Base-by-base conservation (phyloP, 805 yeast species). In the Monosporozyma servazzii region DNA sequence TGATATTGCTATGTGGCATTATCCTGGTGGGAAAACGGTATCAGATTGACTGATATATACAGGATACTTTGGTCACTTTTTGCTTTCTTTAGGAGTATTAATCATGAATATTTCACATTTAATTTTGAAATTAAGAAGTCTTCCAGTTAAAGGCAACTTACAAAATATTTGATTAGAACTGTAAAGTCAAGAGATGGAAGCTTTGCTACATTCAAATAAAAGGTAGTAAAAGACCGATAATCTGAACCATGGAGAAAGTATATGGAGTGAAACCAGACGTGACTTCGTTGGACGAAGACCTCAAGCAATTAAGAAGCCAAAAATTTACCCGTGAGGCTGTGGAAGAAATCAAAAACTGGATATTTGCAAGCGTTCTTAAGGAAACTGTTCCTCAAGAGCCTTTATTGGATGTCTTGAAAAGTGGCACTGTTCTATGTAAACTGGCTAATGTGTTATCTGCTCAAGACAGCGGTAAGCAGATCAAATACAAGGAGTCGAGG, bases 261-360 rank as follows among this genome's bases (percentile, higher is more conserved):
- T 41, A 41, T 21, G 44, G 44, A 10, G 44, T 41, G 29, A 66
- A 58, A 45, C 60, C 75, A 18, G 75, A 72, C 47, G 77, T 74
- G 6, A 75, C 87, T 0, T 81, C 83, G 27, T 64, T 84, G 36
- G 90, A 84, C 60, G 81, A 81, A 48, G 88, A 84, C 61, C 65
- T 85, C 41, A 68, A 64, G 31, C 62, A 59, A 11, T 71, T 83
- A 0, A 72, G 91, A 55, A 59, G 64, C 7, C 67, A 69, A 9
- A 85, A 83, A 59, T 86, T 81, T 60, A 67, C 74, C 40, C 57
- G 49, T 20, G 59, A 61, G 13, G 63, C 71, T 8, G 65, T 74
- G 5, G 53, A 65, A 1, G 70, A 77, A 48, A 76, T 78, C 17
- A 75, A 75, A 56, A 57, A 62, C 5, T 88, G 95, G 89, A 66